These are phyloP conservation scores for Eragrostis curvula DNA, from an alignment of 176 grass and related monocot species.

Conservation along the genomic window DNA sequence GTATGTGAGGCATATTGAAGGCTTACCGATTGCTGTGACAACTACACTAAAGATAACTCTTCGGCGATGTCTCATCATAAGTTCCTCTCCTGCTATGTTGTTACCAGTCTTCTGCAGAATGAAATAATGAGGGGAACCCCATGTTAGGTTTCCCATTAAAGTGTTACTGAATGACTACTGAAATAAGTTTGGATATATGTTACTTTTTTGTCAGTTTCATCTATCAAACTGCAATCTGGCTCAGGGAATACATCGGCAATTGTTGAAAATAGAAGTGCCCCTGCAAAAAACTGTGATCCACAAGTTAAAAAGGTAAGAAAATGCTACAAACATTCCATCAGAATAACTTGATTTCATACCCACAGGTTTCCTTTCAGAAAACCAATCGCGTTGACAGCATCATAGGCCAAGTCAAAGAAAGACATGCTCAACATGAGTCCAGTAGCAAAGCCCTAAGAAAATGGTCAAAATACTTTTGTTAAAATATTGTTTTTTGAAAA, in stretches of 20 bases:
- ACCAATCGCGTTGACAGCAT: slow-evolving; percentile 84
- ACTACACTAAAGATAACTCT: slow-evolving; percentile 80
- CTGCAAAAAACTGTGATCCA: slow-evolving; percentile 69
- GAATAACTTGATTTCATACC: slow-evolving; percentile 53
- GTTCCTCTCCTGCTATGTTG: slow-evolving; percentile 54
- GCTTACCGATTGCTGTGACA: slow-evolving; percentile 74
- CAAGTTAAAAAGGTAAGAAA: slow-evolving; percentile 24
- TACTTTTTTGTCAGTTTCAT: slow-evolving; percentile 64
- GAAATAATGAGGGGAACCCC: slow-evolving; percentile 13
- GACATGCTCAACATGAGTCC: slow-evolving; percentile 96
- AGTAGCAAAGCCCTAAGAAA: slow-evolving; percentile 86
- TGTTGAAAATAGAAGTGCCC: slow-evolving; percentile 71
- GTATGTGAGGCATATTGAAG: neutral
- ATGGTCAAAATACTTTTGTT: slow-evolving; percentile 8
- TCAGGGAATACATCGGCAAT: slow-evolving; percentile 78
- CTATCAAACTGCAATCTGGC: slow-evolving; percentile 37
- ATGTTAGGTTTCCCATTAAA: slow-evolving; percentile 37
- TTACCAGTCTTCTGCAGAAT: slow-evolving; percentile 33
- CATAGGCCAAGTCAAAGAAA: slow-evolving; percentile 94
- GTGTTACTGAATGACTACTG: neutral
- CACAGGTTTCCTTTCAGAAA: slow-evolving; percentile 94
- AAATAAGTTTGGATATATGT: slow-evolving; percentile 7
- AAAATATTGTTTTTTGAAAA: slow-evolving; percentile 25
- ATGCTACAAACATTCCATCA: slow-evolving; percentile 2
- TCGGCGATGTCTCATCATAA: slow-evolving; percentile 77